Conservation (phyloP, 2,329 filamentous ascomycete species). For the Exserohilum turcica region DNA sequence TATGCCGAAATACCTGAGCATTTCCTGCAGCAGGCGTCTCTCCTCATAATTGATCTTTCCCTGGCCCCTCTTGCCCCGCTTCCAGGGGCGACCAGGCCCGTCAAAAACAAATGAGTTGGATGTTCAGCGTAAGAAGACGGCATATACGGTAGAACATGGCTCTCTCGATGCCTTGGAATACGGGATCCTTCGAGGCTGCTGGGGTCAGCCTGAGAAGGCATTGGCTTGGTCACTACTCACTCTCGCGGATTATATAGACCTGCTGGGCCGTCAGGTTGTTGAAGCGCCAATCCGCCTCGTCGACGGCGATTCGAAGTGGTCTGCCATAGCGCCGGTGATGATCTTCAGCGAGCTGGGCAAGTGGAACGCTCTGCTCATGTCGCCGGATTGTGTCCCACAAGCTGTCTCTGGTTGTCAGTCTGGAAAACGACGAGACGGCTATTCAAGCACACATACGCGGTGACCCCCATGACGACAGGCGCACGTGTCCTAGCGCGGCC, state of each 20-base stretch:
- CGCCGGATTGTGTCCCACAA: conserved; percentile 49
- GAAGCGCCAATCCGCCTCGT: conserved; percentile 54
- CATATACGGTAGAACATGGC: conserved; percentile 50
- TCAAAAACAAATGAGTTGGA: conserved; percentile 62
- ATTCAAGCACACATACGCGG: conserved; percentile 16
- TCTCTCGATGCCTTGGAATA: conserved; percentile 52
- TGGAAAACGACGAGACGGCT: neutral
- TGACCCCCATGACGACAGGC: conserved; percentile 28
- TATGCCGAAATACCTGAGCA: conserved; percentile 48
- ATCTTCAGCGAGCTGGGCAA: conserved; percentile 48
- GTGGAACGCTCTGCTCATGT: conserved; percentile 38
- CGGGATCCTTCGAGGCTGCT: conserved; percentile 31
- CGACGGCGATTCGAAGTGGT: conserved; percentile 50
- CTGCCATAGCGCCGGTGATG: conserved; percentile 43
- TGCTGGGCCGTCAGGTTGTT: conserved; percentile 47
- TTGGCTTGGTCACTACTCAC: conserved; percentile 16
- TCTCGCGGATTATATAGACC: conserved; percentile 45
- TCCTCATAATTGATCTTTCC: conserved; percentile 42
- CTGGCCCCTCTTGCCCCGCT: conserved; percentile 39
- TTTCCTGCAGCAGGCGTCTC: conserved; percentile 43
- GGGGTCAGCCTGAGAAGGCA: neutral
- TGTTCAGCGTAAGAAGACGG: conserved; percentile 55
- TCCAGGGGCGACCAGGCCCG: conserved; percentile 52
- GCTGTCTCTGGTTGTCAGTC: conserved; percentile 14
- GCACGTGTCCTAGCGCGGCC: conserved; percentile 12